A percentile compares a stretch with the other conserved stretches of the same genome.
phyloP scores from a whole-genome alignment of 495 filamentous ascomycete species.

The Neurospora pannonica region DNA sequence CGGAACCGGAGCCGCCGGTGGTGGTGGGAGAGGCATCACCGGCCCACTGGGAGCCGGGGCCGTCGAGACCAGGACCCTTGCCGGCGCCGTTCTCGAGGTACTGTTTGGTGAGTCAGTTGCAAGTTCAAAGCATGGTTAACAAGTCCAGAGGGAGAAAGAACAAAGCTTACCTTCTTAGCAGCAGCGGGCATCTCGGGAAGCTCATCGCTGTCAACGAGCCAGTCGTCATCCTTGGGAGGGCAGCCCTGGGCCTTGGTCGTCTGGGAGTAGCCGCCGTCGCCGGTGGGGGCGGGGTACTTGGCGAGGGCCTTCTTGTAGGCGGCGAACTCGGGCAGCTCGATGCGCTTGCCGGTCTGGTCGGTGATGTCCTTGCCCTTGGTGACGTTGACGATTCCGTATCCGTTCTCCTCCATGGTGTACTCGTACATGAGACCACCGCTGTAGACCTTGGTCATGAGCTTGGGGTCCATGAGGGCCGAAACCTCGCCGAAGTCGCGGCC shows the following conservation, averaged over 20 bases:
- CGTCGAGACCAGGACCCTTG: conserved; percentile 59
- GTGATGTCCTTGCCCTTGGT: conserved; percentile 43
- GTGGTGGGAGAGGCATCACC: conserved; percentile 37
- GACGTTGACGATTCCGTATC: conserved; percentile 74
- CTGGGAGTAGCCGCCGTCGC: conserved; percentile 68
- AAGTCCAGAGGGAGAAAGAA: neutral
- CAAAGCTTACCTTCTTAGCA: conserved; percentile 36
- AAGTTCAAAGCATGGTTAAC: neutral
- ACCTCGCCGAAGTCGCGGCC: conserved; percentile 77
- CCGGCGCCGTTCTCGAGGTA: conserved; percentile 70
- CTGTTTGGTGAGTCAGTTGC: conserved; percentile 20
- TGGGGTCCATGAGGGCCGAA: conserved; percentile 59
- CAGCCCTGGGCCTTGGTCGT: conserved; percentile 57
- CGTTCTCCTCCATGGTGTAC: conserved; percentile 71
- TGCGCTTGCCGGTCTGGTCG: conserved; percentile 18
- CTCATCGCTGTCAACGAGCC: conserved; percentile 54
- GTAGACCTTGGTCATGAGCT: conserved; percentile 82
- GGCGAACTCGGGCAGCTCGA: conserved; percentile 41
- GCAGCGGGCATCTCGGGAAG: conserved; percentile 70
- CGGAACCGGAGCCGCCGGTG: conserved; percentile 26
- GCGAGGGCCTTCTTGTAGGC: conserved; percentile 56
- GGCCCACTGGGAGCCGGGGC: conserved; percentile 62
- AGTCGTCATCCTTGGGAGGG: conserved; percentile 57
- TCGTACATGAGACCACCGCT: conserved; percentile 97
- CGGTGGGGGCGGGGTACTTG: conserved; percentile 54